A percentile compares a stretch with the other conserved stretches of the same genome.
phyloP scores from a whole-genome alignment of 2,329 filamentous ascomycete genomes.

The Saccharata proteae region DNA sequence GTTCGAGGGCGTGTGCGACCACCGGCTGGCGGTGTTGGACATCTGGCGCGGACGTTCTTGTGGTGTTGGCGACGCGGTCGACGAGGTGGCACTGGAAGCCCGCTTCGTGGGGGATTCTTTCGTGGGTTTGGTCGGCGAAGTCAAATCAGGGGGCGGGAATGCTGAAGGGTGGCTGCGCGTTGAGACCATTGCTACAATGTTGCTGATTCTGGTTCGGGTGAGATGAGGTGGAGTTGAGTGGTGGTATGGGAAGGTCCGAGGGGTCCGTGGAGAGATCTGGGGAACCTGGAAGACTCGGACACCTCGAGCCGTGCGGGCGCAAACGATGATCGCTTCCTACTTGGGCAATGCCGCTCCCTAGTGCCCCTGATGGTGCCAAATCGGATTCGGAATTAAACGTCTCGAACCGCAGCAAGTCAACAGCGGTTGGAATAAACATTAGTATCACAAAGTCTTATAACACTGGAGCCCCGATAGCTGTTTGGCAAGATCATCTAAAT shows the following conservation, averaged over 20 bases:
- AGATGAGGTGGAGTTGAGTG: neutral
- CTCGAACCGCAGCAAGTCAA: too few relatives aligned
- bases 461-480: too few relatives aligned
- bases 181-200: slow-evolving; percentile 21
- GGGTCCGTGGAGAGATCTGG: too few relatives aligned
- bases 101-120: slow-evolving; percentile 17
- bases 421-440: too few relatives aligned
- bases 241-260: slow-evolving; percentile 1
- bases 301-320: too few relatives aligned
- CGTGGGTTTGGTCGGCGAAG: slow-evolving; percentile 24
- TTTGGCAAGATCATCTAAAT: too few relatives aligned
- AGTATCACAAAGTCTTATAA: too few relatives aligned
- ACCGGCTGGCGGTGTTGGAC: slow-evolving; percentile 21
- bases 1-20: slow-evolving; percentile 50
- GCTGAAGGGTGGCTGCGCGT: slow-evolving; percentile 26
- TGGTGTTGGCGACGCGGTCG: slow-evolving; percentile 14
- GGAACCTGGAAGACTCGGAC: too few relatives aligned
- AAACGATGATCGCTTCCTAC: too few relatives aligned
- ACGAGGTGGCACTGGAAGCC: slow-evolving; percentile 21
- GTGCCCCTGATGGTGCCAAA: too few relatives aligned
- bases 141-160: slow-evolving; percentile 20
- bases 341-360: too few relatives aligned
- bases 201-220: neutral
- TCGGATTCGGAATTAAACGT: too few relatives aligned
- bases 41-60: slow-evolving; percentile 10